Percentiles rank a stretch among this genome's conserved stretches.
Conservation (phyloP, 768 basidiomycete species). For the Galerina sulciceps region DNA sequence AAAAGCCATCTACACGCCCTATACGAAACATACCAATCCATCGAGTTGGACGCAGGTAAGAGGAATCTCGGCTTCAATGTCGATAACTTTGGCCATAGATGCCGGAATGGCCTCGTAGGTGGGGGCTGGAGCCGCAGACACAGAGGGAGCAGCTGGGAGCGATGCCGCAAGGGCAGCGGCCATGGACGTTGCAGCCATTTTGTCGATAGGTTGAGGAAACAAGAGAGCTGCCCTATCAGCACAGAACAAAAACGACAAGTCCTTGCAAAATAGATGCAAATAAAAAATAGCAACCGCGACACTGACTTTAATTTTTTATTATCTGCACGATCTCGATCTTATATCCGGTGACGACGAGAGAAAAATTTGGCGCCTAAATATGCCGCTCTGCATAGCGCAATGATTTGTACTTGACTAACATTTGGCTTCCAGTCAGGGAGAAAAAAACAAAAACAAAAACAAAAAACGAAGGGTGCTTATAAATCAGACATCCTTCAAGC, state of each 20-base stretch:
- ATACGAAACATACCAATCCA: slow-evolving; percentile 63
- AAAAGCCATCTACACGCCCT: not conserved
- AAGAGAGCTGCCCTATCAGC: no score
- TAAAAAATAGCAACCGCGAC: slow-evolving; percentile 5
- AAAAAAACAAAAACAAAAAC: no score
- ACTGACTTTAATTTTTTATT: not conserved
- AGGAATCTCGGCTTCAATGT: slow-evolving; percentile 90
- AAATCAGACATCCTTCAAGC: no score
- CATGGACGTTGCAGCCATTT: slow-evolving; percentile 83
- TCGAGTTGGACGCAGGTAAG: slow-evolving; percentile 82
- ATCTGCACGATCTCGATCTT: no score
- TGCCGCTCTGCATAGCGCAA: not conserved
- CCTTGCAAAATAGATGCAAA: slow-evolving; percentile 36
- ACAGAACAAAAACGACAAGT: slow-evolving; percentile 21
- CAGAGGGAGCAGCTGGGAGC: slow-evolving; percentile 66
- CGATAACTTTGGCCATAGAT: slow-evolving; percentile 91
- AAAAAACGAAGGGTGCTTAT: no score
- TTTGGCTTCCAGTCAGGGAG: no score
- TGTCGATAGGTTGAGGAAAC: slow-evolving; percentile 4
- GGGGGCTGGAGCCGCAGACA: slow-evolving; percentile 64
- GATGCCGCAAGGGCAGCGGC: slow-evolving; percentile 91
- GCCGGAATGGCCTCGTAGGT: slow-evolving; percentile 88
- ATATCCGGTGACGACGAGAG: no score
- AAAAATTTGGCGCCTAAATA: no score
- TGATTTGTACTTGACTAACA: not conserved